phyloP scores from a whole-genome alignment of 2,329 filamentous ascomycete genomes.

The Domatiomyces globalis region DNA sequence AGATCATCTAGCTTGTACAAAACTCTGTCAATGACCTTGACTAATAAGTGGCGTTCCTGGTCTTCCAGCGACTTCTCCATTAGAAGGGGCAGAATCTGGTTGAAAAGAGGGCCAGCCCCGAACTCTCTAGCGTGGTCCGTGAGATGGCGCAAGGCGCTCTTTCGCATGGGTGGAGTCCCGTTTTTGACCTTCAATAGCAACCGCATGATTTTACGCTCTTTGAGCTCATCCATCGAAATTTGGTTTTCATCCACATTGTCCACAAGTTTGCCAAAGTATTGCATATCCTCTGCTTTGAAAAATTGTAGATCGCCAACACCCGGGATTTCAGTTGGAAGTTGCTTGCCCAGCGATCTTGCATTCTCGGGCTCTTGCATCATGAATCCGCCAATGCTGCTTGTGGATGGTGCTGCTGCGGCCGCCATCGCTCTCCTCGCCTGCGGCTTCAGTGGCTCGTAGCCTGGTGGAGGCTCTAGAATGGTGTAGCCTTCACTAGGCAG shows the following conservation, averaged over 20 bases:
- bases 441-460: slow-evolving; percentile 72
- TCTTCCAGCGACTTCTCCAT: slow-evolving; percentile 99
- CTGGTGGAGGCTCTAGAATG: slow-evolving; percentile 75
- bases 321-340: slow-evolving; percentile 86
- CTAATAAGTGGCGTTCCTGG: slow-evolving; percentile 90
- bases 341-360: slow-evolving; percentile 67
- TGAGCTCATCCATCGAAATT: slow-evolving; percentile 85
- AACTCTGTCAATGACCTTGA: slow-evolving; percentile 97
- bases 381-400: slow-evolving; percentile 60
- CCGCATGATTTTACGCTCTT: slow-evolving; percentile 97
- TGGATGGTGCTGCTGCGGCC: slow-evolving; percentile 43
- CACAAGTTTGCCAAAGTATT: slow-evolving; percentile 94
- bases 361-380: slow-evolving; percentile 96
- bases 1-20: slow-evolving; percentile 97
- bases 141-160: slow-evolving; percentile 90
- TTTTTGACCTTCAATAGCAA: slow-evolving; percentile 97
- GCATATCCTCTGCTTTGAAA: slow-evolving; percentile 97
- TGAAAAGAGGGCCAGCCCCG: slow-evolving; percentile 84
- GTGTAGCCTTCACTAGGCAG: slow-evolving; percentile 88
- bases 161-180: slow-evolving; percentile 94
- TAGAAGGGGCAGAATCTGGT: slow-evolving; percentile 87
- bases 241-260: slow-evolving; percentile 85
- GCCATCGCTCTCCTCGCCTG: slow-evolving; percentile 61
- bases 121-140: slow-evolving; percentile 96
- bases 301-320: slow-evolving; percentile 93